Base-by-base conservation (phyloP, 306 rosid genomes). In the Cicer judaicum region DNA sequence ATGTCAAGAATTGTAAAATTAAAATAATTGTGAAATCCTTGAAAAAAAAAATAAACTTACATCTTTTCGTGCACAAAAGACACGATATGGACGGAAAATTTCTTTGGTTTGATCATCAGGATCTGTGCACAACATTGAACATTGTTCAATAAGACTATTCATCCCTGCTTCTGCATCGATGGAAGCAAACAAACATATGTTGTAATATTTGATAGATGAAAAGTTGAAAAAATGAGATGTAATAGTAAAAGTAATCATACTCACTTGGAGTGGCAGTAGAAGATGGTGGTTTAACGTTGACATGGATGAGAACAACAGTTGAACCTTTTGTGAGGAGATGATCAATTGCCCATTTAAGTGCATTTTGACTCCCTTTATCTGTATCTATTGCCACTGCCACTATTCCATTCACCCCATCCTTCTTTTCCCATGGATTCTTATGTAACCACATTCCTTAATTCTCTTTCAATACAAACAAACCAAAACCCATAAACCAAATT, bases 361-460 rank as follows among this genome's bases (percentile, higher is more conserved):
- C 97, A 50, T 71, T 68, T 34, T 89, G 96, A 92, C 99, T 92
- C 8, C 90, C 89, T 70, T 86, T 95, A 72, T 90, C 92, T 64
- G 53, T 76, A 63, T 95, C 99, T 78, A 95, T 89, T 56, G 98
- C 99, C 83, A 95, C 97, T 68, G 91, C 99, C 80, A 92, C 91
- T 84, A 90, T 43, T 14, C 97, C 97, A 74, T 79, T 79, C 66
- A 82, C 91, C 49, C 73, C 90, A 43, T 84, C 95, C 79, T 84
- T 90, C 83, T 24, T 92, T 0, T 88, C 93, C 5, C n/a, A 15
- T 0, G 82, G 79, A 68, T 69, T 53, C 77, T 69, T 87, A 18
- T 89, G 89, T 44, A 89, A 54, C 99, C 97, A 95, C 99, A 95
- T 93, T 48, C 80, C 21, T 14, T 62, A 34, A 6, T 24, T 59